These are phyloP conservation scores for Verticillium nubilum DNA, from an alignment of 2,329 filamentous ascomycete species.

Conservation along the genomic window DNA sequence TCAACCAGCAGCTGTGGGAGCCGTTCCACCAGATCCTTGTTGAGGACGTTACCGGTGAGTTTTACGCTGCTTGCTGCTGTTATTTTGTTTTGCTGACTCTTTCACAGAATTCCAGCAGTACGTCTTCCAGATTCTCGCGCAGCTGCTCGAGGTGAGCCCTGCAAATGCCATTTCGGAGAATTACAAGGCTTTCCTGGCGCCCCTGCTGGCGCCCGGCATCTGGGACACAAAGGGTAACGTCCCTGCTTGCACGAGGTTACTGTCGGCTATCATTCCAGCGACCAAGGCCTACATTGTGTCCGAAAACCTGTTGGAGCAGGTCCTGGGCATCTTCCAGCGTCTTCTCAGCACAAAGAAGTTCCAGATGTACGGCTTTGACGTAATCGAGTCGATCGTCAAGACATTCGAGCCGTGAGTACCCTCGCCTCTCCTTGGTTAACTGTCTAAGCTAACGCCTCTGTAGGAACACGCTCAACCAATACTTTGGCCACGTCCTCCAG, in stretches of 20 bases:
- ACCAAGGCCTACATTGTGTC: constrained; percentile 67
- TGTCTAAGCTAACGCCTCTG: constrained; percentile 7
- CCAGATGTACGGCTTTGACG: constrained; percentile 81
- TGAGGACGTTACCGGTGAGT: constrained; percentile 71
- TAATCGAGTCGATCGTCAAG: constrained; percentile 74
- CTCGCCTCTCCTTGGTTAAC: neutral
- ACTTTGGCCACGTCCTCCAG: constrained; percentile 74
- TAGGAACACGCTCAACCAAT: constrained; percentile 63
- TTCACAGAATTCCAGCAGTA: constrained; percentile 84
- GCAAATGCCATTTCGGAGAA: constrained; percentile 71
- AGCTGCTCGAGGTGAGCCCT: constrained; percentile 81
- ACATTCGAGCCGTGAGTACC: constrained; percentile 63
- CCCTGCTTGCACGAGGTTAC: constrained; percentile 78
- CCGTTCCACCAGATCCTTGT: constrained; percentile 77
- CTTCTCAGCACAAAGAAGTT: constrained; percentile 77
- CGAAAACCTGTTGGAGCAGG: constrained; percentile 76
- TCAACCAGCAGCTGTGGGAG: constrained; percentile 76
- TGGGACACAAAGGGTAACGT: constrained; percentile 95
- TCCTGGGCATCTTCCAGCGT: constrained; percentile 95
- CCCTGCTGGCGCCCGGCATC: constrained; percentile 72
- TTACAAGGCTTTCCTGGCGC: constrained; percentile 73
- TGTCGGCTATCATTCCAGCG: constrained; percentile 78
- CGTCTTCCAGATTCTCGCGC: constrained; percentile 90
- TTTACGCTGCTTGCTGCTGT: neutral
- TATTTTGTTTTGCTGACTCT: constrained; percentile 20